These are phyloP conservation scores for Globisporangium radiosum DNA, from an alignment of 352 stramenopile genomes.

Conservation along the genomic window DNA sequence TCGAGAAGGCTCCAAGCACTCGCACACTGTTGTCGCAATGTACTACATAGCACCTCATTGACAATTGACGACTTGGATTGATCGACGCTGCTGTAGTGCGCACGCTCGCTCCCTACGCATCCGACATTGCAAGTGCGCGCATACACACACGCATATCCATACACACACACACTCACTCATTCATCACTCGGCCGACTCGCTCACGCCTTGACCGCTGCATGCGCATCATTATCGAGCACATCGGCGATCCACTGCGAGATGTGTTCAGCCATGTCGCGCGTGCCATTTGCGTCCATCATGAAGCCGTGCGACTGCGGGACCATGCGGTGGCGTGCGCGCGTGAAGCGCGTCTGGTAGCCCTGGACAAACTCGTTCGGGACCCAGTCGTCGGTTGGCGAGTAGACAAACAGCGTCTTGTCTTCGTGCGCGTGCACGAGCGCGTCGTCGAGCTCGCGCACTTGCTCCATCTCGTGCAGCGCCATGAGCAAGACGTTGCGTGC, in stretches of 20 bases:
- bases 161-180: too few species aligned
- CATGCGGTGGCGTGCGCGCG: constrained; percentile 34
- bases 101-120: too few species aligned
- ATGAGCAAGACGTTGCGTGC: constrained; percentile 62
- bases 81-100: too few species aligned
- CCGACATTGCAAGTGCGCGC: too few species aligned
- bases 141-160: too few species aligned
- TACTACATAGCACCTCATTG: too few species aligned
- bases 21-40: too few species aligned
- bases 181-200: too few species aligned
- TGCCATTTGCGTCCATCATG: constrained; percentile 66
- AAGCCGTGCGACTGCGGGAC: constrained; percentile 64
- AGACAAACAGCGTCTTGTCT: constrained; percentile 59
- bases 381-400: constrained; percentile 63
- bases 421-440: constrained; percentile 31
- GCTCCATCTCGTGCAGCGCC: constrained; percentile 56
- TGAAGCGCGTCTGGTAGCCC: constrained; percentile 44
- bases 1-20: too few species aligned
- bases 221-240: constrained; percentile 10
- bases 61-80: too few species aligned
- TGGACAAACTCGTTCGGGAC: constrained; percentile 54
- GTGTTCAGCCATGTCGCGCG: constrained; percentile 55
- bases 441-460: constrained; percentile 40
- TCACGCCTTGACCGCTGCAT: too few species aligned
- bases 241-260: constrained; percentile 54